These are phyloP conservation scores for Plasmodium billcollinsi DNA, from an alignment of 169 alveolate genomes.

Conservation along the genomic window DNA sequence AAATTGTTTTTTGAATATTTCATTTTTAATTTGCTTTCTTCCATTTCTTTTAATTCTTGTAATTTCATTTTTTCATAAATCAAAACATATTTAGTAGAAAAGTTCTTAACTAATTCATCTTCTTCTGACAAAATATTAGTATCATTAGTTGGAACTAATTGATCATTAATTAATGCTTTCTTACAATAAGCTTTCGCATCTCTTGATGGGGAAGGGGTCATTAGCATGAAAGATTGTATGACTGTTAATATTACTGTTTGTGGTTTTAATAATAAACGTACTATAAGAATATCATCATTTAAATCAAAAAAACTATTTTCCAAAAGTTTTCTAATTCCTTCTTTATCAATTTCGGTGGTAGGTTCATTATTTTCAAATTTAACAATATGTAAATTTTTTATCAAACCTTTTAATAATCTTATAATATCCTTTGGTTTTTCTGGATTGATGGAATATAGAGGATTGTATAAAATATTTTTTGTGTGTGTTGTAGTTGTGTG, in stretches of 20 bases:
- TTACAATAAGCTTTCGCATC: slow-evolving; percentile 64
- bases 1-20: slow-evolving; percentile 13
- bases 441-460: slow-evolving; percentile 23
- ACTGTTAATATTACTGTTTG: slow-evolving; percentile 46
- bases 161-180: slow-evolving; percentile 38
- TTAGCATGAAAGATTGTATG: slow-evolving; percentile 54
- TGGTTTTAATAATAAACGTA: slow-evolving; percentile 66
- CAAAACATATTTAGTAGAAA: slow-evolving; percentile 46
- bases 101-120: slow-evolving; percentile 33
- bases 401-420: slow-evolving; percentile 31
- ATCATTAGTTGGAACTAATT: slow-evolving; percentile 29
- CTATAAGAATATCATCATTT: slow-evolving; percentile 47
- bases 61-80: slow-evolving; percentile 44
- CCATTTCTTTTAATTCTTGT: slow-evolving; percentile 58
- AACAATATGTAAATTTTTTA: slow-evolving; percentile 29
- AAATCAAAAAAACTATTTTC: slow-evolving; percentile 51
- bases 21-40: slow-evolving; percentile 27
- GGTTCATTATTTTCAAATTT: slow-evolving; percentile 72
- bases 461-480: slow-evolving; percentile 8
- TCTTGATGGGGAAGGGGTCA: slow-evolving; percentile 68
- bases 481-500: neutral
- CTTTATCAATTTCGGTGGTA: slow-evolving; percentile 52
- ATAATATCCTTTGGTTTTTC: slow-evolving; percentile 33
- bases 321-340: slow-evolving; percentile 58
- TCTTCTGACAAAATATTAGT: slow-evolving; percentile 28